Evolutionary conservation across 2,329 filamentous ascomycete genomes (phyloP), one percentile per base, ranked within the genome.

Genomic region (Neonectria punicea): DNA sequence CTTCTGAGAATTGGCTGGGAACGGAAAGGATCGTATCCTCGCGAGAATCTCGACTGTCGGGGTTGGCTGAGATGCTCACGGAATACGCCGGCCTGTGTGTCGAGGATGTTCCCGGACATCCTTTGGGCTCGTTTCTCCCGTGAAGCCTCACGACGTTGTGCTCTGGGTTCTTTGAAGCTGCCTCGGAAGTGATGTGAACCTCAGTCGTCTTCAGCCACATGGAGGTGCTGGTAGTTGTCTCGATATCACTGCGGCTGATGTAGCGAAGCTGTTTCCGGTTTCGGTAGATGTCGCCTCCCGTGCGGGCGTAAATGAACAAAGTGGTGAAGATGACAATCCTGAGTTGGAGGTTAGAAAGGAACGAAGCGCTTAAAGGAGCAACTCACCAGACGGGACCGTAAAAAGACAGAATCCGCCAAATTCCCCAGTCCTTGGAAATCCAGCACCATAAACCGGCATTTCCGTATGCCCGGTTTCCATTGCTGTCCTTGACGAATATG

Each of bases 1-100:
- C n/a, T 36, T 34, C 28, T 3, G 13, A 34, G 9, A 34, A 20
- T 4, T 51, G 11, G n/a, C 14, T 18, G 2, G 25, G 16, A 10
- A n/a, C 9, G 6, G 49, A 34, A 6, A 30, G 18, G n/a, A 30
- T 28, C 2, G 30, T 20, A 34, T 20, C 30, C 13, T 51, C 28
- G 11, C n/a, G 28, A 13, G 49, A 34, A 34, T 20, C 30, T 34
- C 18, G 28, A 94, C 66, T 84, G 88, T 58, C 87, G 84, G 74
- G 94, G 92, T 70, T 94, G 83, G 57, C 49, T 4, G 57, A 53
- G 13, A 59, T 36, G 28, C 28, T 59, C 7, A 59, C 57, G 0
- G 57, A 59, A 16, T 59, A 59, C 8, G 49, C 49, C 13, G 30
- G n/a, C 10, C 34, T 34, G n/a, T 22, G 18, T 2, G 34, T 51